Base-by-base conservation (phyloP, 2,329 filamentous ascomycete genomes). In the Coniochaeta sp. region DNA sequence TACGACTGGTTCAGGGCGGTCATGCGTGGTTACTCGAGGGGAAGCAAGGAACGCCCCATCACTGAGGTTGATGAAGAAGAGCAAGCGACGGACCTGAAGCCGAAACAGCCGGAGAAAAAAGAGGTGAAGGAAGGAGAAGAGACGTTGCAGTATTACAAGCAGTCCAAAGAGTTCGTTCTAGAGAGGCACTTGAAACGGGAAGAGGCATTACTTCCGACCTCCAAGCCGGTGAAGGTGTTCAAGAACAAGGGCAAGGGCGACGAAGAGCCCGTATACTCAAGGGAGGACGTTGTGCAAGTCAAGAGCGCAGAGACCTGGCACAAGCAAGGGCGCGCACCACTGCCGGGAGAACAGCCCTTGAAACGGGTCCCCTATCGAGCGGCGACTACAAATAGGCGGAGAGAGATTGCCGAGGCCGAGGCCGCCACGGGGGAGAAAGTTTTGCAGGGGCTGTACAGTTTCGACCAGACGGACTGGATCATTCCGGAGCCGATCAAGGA, bases 221-320 rank as follows among this genome's bases (percentile, higher is more conserved):
- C 92, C 0, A 76, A 84, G 57, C 83, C 89, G 1, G 88, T 91
- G 38, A 90, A 89, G 64, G 81, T 83, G 12, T 97, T 98, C 72
- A 85, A 80, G 4, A 85, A 86, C 62, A 87, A 86, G 55, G 87
- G 84, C 10, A 96, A 93, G 88, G 75, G 82, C 2, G 89, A 88
- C 52, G 84, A 90, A 61, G 91, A 96, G 70, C 87, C 90, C 1
- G 91, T 98, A 0, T 98, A 86, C 70, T 81, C 81, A 0, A 87
- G 93, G 36, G 82, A 84, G 58, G 93, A 98, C 65, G 86, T 98
- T 0, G 85, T 93, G 2, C 81, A 83, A 42, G 96, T 96, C 71
- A 93, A 96, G 73, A 96, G 91, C 30, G 89, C 90, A 1, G 95
- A 99, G 71, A 96, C 91, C 1, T 99, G 95, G 95, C 95, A 98